Evolutionary conservation across 352 stramenopile genomes (phyloP), one percentile per base, ranked within the genome.

Genomic region (Phytophthora palmivora): DNA sequence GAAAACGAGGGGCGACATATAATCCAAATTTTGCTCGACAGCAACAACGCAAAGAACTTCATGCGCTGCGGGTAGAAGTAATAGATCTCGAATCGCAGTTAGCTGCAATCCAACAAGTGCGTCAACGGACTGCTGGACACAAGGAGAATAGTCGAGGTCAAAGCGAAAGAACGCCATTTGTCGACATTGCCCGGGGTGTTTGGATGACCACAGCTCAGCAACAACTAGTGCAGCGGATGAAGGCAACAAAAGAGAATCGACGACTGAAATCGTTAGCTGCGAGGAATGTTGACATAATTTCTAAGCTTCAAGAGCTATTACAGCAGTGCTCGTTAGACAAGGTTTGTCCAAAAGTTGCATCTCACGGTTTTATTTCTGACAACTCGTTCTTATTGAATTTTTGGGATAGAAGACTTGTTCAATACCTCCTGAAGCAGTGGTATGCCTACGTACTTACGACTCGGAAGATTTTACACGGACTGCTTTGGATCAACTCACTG

Each of bases 231-330:
- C 19, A 51, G n/a, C 44, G 26, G 8, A 39, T 51, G 44, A 18
- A 4, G 24, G 12, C 44, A 4, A 12, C n/a, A 4, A 15, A 22
- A 15, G 44, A 51, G 28, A 51, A 51, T 18, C 7, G 3, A 38
- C 44, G 44, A 39, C 44, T 51, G 14, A 28, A 22, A 24, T 24
- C 22, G 6, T 9, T 51, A 26, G 44, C 38, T 26, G 19, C 37
- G n/a, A 15, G 24, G 24, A 51, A 51, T 18, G 44, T 6, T 10
- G 44, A 39, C 26, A 30, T 39, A 14, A 39, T 51, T n/a, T 51
- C 26, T n/a, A 51, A 51, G n/a, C 24, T 51, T n/a, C 44, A 38
- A 38, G 19, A 6, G 15, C 15, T 22, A 7, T 21, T 51, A 6
- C 12, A 24, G 26, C 44, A 51, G 44, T 38, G 28, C 6, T 39